Evolutionary conservation across 176 grass and related monocot species (phyloP), one percentile per base, ranked within the genome.

Genomic region (Oryza longistaminata): DNA sequence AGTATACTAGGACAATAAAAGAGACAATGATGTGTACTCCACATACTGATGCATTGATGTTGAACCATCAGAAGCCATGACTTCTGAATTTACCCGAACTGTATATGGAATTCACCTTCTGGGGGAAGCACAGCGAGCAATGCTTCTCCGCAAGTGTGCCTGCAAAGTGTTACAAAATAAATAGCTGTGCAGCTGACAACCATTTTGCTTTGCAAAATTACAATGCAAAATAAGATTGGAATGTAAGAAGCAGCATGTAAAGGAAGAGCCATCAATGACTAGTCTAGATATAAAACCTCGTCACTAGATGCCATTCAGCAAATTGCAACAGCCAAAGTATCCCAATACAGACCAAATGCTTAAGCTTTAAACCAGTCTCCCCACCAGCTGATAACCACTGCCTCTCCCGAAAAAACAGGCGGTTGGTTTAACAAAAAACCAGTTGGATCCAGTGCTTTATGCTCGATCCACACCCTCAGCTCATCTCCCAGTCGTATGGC

Each of bases 31-130:
- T 61, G 77, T 21, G 65, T 88, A 97, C 95, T 92, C 90, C 96
- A 86, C 96, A 99, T 81, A 99, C 93, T 89, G 91, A 96, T 74
- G 96, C 96, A 99, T 99, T 82, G 93, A 96, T 85, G 93, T 99
- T 76, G 96, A 99, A 69, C 96, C 96, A 82, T 99, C 96, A 87
- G 93, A 96, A 37, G 91, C 84, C 96, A 99, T 94, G 81, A 96
- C 96, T 92, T 99, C 96, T 58, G 96, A 94, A 92, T 99, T 99
- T 78, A 99, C 71, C 82, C 96, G 81, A 90, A 99, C 90, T 61
- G 96, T 85, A 82, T 99, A 99, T 44, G 93, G 96, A 71, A 99
- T 33, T 92, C 96, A 89, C 70, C 83, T 87, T 99, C 93, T 73
- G 93, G 93, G 83, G 96, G 96, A 71, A 99, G 85, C 66, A 99